Evolutionary conservation across 495 filamentous ascomycete genomes (phyloP).

Genomic region (Daldinia decipiens): DNA sequence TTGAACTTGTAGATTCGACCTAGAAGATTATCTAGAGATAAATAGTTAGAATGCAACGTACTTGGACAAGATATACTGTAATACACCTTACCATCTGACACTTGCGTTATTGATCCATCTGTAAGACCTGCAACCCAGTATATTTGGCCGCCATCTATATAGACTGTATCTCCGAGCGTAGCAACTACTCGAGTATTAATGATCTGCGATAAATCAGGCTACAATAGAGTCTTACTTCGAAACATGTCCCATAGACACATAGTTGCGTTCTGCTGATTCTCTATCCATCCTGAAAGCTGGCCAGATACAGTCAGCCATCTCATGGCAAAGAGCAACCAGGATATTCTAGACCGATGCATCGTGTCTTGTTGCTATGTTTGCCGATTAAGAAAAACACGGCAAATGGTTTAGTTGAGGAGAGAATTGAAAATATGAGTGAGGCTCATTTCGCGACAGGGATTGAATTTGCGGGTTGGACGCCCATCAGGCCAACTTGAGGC

Average conservation of each 20-base stretch:
- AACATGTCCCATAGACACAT: conserved; percentile 67
- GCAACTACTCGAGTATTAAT: conserved; percentile 59
- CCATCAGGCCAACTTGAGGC: conserved; percentile 12
- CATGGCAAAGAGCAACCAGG: conserved; percentile 41
- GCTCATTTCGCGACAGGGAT: conserved; percentile 32
- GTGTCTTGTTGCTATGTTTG: conserved; percentile 19
- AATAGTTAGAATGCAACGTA: conserved; percentile 26
- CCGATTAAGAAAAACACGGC: conserved; percentile 23
- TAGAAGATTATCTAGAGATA: conserved; percentile 53
- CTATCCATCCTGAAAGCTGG: conserved; percentile 53
- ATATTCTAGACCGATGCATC: conserved; percentile 42
- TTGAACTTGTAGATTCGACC: conserved; percentile 65
- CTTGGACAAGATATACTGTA: background rate
- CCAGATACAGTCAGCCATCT: conserved; percentile 40
- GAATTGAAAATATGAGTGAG: conserved; percentile 24
- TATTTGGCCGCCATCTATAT: conserved; percentile 71
- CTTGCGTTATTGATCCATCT: conserved; percentile 45
- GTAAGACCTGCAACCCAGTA: conserved; percentile 58
- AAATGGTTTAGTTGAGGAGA: conserved; percentile 16
- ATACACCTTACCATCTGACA: conserved; percentile 51
- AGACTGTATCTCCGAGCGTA: conserved; percentile 72
- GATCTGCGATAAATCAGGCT: background rate
- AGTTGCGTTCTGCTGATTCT: conserved; percentile 60
- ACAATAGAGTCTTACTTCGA: conserved; percentile 56
- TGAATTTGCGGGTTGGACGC: conserved; percentile 8